Percentiles rank a stretch among this genome's conserved stretches.
Conservation (phyloP, 345 rosid species). For the Hypericum androsaemum region DNA sequence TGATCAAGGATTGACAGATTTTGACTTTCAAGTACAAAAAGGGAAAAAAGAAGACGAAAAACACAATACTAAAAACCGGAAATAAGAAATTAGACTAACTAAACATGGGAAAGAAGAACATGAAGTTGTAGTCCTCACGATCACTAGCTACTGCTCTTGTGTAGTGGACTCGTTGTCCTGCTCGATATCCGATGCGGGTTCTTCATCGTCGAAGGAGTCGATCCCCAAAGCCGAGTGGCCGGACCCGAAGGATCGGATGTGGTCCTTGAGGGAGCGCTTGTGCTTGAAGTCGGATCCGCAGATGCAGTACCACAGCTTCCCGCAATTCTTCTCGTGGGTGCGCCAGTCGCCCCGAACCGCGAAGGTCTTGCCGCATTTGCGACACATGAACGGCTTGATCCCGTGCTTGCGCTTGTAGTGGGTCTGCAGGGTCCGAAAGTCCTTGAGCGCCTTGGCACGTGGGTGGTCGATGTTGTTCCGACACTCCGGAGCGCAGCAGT, state of each 20-base stretch:
- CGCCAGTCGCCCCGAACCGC: slow-evolving; percentile 1
- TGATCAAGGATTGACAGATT: no score
- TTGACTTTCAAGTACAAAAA: no score
- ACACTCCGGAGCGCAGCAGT: slow-evolving; percentile 1
- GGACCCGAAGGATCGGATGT: background rate
- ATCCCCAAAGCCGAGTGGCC: background rate
- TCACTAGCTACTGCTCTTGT: background rate
- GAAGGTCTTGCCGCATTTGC: slow-evolving; percentile 2
- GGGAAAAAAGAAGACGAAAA: no score
- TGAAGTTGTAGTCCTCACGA: background rate
- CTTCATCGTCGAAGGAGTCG: slow-evolving; percentile 4
- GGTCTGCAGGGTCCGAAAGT: slow-evolving; percentile 1
- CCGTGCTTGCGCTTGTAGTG: slow-evolving; percentile 8
- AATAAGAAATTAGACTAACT: no score
- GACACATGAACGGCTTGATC: slow-evolving; percentile 7
- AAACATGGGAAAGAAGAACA: no score
- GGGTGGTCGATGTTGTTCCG: slow-evolving; percentile 7
- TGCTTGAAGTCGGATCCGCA: slow-evolving; percentile 5
- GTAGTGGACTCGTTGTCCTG: background rate
- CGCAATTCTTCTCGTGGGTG: slow-evolving; percentile 4
- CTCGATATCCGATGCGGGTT: background rate
- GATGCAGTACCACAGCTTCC: slow-evolving; percentile 4
- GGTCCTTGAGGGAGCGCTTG: slow-evolving; percentile 5
- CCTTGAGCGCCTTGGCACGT: background rate
- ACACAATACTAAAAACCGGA: no score